Evolutionary conservation across 2,329 filamentous ascomycete genomes (phyloP).

Genomic region (Claviceps fusiformis): DNA sequence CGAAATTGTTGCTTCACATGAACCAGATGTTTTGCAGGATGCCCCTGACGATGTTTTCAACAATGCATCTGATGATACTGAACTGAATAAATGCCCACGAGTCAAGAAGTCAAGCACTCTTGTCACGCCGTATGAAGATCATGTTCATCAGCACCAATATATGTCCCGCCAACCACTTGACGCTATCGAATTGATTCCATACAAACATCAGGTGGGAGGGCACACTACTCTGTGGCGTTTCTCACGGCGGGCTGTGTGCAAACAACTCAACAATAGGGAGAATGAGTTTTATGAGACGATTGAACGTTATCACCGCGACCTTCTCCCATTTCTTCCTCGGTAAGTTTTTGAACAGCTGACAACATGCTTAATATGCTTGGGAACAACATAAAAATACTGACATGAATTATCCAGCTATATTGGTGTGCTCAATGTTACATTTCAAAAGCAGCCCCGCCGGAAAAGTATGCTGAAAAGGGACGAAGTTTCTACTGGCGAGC

Average conservation of each 20-base stretch:
- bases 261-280: conserved; percentile 93
- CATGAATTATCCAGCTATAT: conserved; percentile 56
- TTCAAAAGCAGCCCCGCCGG: conserved; percentile 67
- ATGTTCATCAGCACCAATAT: conserved; percentile 38
- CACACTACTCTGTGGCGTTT: conserved; percentile 96
- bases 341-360: conserved; percentile 21
- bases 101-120: conserved; percentile 21
- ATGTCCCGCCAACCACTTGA: conserved; percentile 53
- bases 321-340: conserved; percentile 84
- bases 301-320: conserved; percentile 76
- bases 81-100: conserved; percentile 18
- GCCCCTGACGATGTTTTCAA: conserved; percentile 23
- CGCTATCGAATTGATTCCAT: conserved; percentile 91
- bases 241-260: conserved; percentile 88
- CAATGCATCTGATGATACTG: conserved; percentile 29
- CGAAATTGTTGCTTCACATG: conserved; percentile 16
- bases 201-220: conserved; percentile 92
- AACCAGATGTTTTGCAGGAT: conserved; percentile 20
- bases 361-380: no score
- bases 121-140: conserved; percentile 31
- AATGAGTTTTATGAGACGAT: conserved; percentile 98
- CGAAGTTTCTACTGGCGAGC: conserved; percentile 23
- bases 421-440: conserved; percentile 90
- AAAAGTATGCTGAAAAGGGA: conserved; percentile 42
- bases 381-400: neutral